Conservation (phyloP, 108 stramenopile species). For the Pseudonitzschia multistriata region DNA sequence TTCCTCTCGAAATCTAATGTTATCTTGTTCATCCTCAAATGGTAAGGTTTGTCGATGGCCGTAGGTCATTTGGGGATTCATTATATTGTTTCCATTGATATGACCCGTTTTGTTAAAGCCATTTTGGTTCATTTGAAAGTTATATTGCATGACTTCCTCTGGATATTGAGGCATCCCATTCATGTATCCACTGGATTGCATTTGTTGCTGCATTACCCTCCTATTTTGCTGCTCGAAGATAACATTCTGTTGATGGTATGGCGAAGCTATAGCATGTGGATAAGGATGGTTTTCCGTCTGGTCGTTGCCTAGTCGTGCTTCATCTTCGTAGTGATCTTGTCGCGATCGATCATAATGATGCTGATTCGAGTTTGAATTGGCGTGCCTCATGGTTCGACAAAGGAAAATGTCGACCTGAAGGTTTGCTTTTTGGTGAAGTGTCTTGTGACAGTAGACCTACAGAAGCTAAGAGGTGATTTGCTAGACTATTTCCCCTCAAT, state of each 20-base stretch:
- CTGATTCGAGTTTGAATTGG: neutral
- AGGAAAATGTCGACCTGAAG: neutral
- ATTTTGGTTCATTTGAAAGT: neutral
- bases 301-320: neutral
- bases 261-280: neutral
- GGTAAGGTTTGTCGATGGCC: neutral
- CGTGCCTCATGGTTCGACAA: neutral
- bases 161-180: neutral
- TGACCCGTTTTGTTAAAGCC: neutral
- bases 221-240: neutral
- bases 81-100: neutral
- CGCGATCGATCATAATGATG: neutral
- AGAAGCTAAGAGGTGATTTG: too few species aligned
- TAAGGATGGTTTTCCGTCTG: neutral
- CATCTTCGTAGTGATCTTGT: conserved; percentile 9
- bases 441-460: too few species aligned
- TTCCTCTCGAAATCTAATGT: neutral
- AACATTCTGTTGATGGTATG: neutral
- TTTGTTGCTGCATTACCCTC: neutral
- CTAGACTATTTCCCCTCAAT: too few species aligned
- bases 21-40: neutral
- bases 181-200: neutral
- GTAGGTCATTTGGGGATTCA: neutral
- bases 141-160: neutral
- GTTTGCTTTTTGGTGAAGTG: neutral